Percentiles rank a stretch among this genome's conserved stretches.
Evolutionary conservation across 805 yeast genomes (phyloP).

Genomic region (Geotrichum ghanense): DNA sequence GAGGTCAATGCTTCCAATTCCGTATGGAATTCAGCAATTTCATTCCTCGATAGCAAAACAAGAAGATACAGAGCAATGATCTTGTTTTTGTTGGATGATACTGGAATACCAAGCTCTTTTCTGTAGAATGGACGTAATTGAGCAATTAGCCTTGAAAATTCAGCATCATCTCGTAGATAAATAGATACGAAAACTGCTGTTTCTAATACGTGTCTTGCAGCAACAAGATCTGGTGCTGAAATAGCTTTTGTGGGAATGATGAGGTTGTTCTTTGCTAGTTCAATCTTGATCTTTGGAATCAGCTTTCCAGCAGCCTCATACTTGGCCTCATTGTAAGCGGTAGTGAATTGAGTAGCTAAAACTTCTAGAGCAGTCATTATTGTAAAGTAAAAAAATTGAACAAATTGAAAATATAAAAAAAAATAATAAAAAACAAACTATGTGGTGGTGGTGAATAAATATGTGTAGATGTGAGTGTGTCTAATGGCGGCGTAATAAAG

Average conservation of each 20-base stretch:
- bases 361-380: slow-evolving; percentile 42
- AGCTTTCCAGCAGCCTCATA: slow-evolving; percentile 49
- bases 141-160: slow-evolving; percentile 61
- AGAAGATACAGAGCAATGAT: slow-evolving; percentile 67
- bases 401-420: neutral
- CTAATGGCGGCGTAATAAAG: neutral
- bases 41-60: slow-evolving; percentile 69
- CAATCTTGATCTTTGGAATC: slow-evolving; percentile 64
- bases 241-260: slow-evolving; percentile 50
- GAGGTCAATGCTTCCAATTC: slow-evolving; percentile 47
- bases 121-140: slow-evolving; percentile 73
- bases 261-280: slow-evolving; percentile 64
- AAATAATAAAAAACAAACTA: neutral
- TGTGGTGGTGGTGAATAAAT: too few relatives aligned
- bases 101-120: slow-evolving; percentile 27
- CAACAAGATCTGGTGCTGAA: slow-evolving; percentile 48
- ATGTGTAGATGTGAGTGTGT: neutral
- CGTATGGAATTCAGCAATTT: slow-evolving; percentile 78
- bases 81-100: slow-evolving; percentile 55
- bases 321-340: slow-evolving; percentile 49
- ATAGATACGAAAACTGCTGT: slow-evolving; percentile 78
- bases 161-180: slow-evolving; percentile 45
- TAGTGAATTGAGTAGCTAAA: slow-evolving; percentile 57
- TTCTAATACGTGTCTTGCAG: slow-evolving; percentile 75
- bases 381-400: neutral